Percentiles rank a stretch among this genome's conserved stretches.
Evolutionary conservation across 441 rosid species (phyloP).

Genomic region (Erodium chrysanthum): DNA sequence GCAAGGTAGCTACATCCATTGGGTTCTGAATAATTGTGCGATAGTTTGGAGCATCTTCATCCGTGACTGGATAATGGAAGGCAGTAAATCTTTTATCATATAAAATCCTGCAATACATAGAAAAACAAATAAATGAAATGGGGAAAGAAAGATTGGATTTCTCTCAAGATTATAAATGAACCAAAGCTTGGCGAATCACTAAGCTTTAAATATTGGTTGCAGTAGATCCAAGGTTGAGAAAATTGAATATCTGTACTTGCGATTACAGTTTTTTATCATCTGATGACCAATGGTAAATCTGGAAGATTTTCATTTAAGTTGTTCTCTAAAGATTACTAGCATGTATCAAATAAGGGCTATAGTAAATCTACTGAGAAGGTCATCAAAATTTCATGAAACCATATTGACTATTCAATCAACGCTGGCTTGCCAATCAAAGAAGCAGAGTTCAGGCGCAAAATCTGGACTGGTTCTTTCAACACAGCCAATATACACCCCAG

Average conservation of each 20-base stretch:
- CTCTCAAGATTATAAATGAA: not conserved
- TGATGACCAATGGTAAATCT: not conserved
- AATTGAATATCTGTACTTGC: not conserved
- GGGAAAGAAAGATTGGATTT: not conserved
- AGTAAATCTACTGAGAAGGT: too few species aligned
- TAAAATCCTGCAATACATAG: slow-evolving; percentile 50
- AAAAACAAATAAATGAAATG: not conserved
- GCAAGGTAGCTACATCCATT: slow-evolving; percentile 83
- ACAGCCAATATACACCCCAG: not conserved
- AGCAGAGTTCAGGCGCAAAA: not conserved
- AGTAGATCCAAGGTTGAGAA: too few species aligned
- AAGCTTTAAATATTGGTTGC: too few species aligned
- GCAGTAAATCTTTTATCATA: slow-evolving; percentile 85
- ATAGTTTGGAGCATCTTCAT: slow-evolving; percentile 97
- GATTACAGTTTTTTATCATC: not conserved
- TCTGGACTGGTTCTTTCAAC: not conserved
- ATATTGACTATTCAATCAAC: too few species aligned
- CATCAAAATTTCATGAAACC: too few species aligned
- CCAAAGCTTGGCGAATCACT: not conserved
- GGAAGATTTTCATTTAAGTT: not conserved
- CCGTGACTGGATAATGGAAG: slow-evolving; percentile 88
- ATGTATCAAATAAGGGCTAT: too few species aligned
- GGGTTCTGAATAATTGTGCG: slow-evolving; percentile 82
- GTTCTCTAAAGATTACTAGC: not conserved
- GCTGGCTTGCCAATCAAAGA: too few species aligned